Percentiles rank a stretch among this genome's conserved stretches.
These are phyloP conservation scores for Fonsecaea multimorphosa DNA, from an alignment of 2,329 filamentous ascomycete genomes.

Conservation along the genomic window DNA sequence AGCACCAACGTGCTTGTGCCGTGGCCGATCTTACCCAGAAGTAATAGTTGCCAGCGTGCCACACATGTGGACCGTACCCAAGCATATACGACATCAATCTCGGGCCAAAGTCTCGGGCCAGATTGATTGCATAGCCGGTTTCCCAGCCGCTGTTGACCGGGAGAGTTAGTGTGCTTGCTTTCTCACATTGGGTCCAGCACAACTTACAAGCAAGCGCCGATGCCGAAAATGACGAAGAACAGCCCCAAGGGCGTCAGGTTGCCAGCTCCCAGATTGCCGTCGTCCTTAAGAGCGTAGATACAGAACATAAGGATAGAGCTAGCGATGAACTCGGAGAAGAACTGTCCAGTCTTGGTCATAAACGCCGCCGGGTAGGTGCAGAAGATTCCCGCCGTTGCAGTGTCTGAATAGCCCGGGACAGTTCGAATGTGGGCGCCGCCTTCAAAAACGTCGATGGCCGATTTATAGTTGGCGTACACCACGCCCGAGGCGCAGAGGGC, in stretches of 20 bases:
- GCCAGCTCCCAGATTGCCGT: conserved; percentile 59
- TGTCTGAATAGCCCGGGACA: conserved; percentile 60
- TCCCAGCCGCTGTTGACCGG: conserved; percentile 63
- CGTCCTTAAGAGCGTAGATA: conserved; percentile 70
- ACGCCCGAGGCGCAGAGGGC: conserved; percentile 67
- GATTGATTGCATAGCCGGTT: conserved; percentile 77
- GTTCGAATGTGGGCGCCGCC: conserved; percentile 54
- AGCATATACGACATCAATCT: conserved; percentile 69
- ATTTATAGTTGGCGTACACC: conserved; percentile 69
- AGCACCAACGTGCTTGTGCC: not conserved
- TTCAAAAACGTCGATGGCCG: conserved; percentile 62
- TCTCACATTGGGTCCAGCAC: not conserved
- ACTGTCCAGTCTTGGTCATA: conserved; percentile 69
- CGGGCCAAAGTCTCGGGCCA: conserved; percentile 75
- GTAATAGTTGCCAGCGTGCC: conserved; percentile 71
- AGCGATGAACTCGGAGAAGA: conserved; percentile 75
- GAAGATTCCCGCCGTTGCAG: conserved; percentile 72
- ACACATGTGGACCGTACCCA: conserved; percentile 72
- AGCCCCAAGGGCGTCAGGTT: conserved; percentile 65
- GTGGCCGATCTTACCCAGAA: conserved; percentile 32
- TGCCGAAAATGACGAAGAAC: conserved; percentile 76
- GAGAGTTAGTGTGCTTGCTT: not conserved
- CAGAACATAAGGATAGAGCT: conserved; percentile 72
- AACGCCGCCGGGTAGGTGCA: conserved; percentile 70
- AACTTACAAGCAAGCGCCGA: conserved; percentile 67